Evolutionary conservation across 805 yeast genomes (phyloP), one percentile per base, ranked within the genome.

Genomic region (Candida ponderosae): DNA sequence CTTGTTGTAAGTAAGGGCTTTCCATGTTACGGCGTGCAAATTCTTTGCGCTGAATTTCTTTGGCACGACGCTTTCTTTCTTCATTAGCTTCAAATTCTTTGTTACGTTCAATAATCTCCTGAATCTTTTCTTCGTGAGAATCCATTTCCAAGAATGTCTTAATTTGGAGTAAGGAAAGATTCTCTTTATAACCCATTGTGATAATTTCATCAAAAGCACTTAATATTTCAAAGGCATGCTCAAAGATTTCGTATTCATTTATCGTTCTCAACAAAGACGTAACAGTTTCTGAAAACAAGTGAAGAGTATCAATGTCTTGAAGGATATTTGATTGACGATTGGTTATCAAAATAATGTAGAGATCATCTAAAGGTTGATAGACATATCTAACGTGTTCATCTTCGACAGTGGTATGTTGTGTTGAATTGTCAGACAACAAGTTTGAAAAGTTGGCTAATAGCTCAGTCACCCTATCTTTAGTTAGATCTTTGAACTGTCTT

Each of bases 71-170:
- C 66, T 90, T 90, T 63, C 97, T 81, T 63, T 90, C 96, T 64
- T 93, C 98, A 38, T 86, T 80, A 30, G 98, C 98, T 62, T 90
- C 98, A 53, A 85, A 66, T 65, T 93, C 98, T 65, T 93, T 93
- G 68, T 93, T 93, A 60, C 89, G 79, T 64, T 87, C 97, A 52
- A 93, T 93, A 58, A 93, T 89, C 59, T 93, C 97, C 68, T 93
- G 97, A 56, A 94, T 90, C 69, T 86, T 90, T 65, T 93, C 99
- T 64, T 93, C 98, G 59, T 93, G 97, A 30, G 95, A 84, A 63
- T 93, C 97, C 97, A 93, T 90, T 57, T 87, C 90, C 66, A 93
- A 68, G 63, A 85, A 90, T 11, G 94, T 85, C 59, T 76, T 78
- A 45, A 93, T 83, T 65, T 93, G 97, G 41, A 79, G 60, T 46